These are phyloP conservation scores for Phialemoniopsis sp. DNA, from an alignment of 2,329 filamentous ascomycete species.

Conservation along the genomic window DNA sequence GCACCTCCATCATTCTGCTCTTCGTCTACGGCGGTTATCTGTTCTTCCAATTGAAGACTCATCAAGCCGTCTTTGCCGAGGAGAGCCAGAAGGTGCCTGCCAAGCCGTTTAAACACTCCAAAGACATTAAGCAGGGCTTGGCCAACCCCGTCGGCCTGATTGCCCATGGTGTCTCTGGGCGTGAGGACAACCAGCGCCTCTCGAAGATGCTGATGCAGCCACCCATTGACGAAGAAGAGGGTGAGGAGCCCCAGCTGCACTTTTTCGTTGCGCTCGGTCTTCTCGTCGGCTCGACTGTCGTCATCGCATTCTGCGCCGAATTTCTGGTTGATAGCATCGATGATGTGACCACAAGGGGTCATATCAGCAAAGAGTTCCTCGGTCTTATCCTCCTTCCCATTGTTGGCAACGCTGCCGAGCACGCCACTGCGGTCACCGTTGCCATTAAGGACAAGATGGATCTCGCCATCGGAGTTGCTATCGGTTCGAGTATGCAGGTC, in stretches of 20 bases:
- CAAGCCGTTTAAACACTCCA: constrained; percentile 36
- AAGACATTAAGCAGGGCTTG: constrained; percentile 32
- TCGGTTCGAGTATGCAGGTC: constrained; percentile 78
- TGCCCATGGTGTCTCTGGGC: constrained; percentile 21
- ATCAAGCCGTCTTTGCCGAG: constrained; percentile 74
- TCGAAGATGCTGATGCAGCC: constrained; percentile 39
- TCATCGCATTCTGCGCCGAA: constrained; percentile 77
- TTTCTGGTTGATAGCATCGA: constrained; percentile 71
- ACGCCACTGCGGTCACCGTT: constrained; percentile 76
- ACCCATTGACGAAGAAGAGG: constrained; percentile 54
- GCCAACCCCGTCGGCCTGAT: constrained; percentile 33
- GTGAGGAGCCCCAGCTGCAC: constrained; percentile 70
- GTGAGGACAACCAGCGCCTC: constrained; percentile 33
- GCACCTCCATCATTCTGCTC: constrained; percentile 75
- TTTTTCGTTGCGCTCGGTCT: constrained; percentile 69
- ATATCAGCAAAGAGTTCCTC: constrained; percentile 67
- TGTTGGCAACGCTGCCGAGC: constrained; percentile 76
- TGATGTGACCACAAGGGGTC: constrained; percentile 52
- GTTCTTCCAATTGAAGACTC: constrained; percentile 87
- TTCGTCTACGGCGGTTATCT: constrained; percentile 82
- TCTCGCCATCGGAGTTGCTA: constrained; percentile 73
- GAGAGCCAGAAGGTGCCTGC: constrained; percentile 74
- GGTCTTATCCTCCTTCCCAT: constrained; percentile 74
- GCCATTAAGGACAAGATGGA: constrained; percentile 86
- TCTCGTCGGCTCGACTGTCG: constrained; percentile 66